Base-by-base conservation (phyloP, 805 yeast species). In the Nakazawaea wyomingensis region DNA sequence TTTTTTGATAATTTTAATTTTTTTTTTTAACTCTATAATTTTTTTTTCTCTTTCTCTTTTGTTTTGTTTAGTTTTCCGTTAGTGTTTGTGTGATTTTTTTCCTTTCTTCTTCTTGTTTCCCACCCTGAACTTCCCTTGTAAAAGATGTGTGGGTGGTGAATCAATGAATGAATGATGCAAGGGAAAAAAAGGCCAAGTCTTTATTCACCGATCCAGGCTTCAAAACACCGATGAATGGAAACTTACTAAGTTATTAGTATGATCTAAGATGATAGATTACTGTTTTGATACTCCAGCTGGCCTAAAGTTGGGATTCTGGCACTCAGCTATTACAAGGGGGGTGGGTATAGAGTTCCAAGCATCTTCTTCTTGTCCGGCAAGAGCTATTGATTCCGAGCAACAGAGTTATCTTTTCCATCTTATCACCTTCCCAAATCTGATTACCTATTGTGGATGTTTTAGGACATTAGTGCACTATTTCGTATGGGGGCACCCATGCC, bases 401-500 rank as follows among this genome's bases (percentile, higher is more conserved):
- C 14, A 36, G 30, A 26, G 28, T 36, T 26, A 27, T 28, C 34
- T 8, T 18, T 37, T 28, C 21, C 22, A 19, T 16, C 22, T 24
- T 27, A 26, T 17, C 27, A n/a, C 17, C 20, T n/a, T n/a, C 35
- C 9, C 11, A 13, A 34, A 13, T n/a, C 32, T 14, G 6, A 6
- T 29, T 29, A 10, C 32, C 32, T 13, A 6, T 29, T 29, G 8
- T 13, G 32, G 11, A n/a, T 10, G 32, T 7, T 10, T 29, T 29
- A 7, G 11, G n/a, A 10, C 11, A 10, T 11, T 2, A 29, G 13
- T 14, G 13, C 32, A 29, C 32, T 11, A 29, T 14, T 29, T 6
- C 11, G 8, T 29, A 11, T 13, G 7, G 32, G 31, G 16, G 16
- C 30, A 29, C 17, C 24, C 8, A 39, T 42, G 46, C 37, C n/a